phyloP scores from a whole-genome alignment of 2,329 filamentous ascomycete genomes.

The Colletotrichum eleusines region DNA sequence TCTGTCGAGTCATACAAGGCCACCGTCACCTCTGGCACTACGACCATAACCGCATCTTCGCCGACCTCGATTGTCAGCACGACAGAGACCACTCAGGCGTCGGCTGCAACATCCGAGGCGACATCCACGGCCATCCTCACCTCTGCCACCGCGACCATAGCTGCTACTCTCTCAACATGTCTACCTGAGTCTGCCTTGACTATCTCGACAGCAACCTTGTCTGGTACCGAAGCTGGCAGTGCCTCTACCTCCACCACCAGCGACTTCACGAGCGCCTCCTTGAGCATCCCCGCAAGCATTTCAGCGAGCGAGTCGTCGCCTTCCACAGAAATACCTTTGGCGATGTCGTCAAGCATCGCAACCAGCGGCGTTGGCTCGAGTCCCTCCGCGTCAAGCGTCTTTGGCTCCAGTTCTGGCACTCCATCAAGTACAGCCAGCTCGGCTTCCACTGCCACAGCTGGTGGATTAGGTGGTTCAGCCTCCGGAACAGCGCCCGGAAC shows the following conservation, averaged over 20 bases:
- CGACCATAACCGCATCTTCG: conserved; percentile 26
- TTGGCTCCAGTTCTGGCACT: background rate
- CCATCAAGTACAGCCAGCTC: background rate
- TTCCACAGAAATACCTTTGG: background rate
- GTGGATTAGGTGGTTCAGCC: background rate
- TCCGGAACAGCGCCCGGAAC: background rate
- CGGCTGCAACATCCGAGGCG: background rate
- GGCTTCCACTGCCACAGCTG: background rate
- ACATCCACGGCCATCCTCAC: background rate
- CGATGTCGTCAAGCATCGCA: background rate
- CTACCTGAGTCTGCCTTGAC: background rate
- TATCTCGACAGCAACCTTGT: background rate
- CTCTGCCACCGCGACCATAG: background rate
- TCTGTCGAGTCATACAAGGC: conserved; percentile 4
- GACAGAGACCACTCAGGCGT: conserved; percentile 6
- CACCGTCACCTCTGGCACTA: background rate
- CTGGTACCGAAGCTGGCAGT: background rate
- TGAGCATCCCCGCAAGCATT: background rate
- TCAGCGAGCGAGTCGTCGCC: background rate
- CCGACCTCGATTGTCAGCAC: conserved; percentile 6
- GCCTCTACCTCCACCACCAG: background rate
- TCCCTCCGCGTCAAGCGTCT: conserved; percentile 3
- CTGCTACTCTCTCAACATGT: background rate
- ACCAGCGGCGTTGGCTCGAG: background rate
- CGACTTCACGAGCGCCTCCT: background rate